A percentile compares a stretch with the other conserved stretches of the same genome.
These are phyloP conservation scores for Penicillium janthinellum DNA, from an alignment of 2,329 filamentous ascomycete genomes.

Conservation along the genomic window DNA sequence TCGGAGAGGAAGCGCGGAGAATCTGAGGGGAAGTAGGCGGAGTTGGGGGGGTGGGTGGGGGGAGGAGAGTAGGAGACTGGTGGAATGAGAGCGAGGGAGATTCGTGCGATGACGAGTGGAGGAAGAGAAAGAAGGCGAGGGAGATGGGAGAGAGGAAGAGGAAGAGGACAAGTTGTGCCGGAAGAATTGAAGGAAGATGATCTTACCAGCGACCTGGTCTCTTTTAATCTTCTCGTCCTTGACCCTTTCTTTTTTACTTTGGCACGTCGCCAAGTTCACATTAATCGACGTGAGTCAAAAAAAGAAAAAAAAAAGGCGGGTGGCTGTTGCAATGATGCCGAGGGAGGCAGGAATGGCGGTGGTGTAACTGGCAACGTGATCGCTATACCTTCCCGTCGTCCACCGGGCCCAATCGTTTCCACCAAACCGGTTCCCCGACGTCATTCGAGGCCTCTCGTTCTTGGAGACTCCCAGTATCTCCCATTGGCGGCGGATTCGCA, in stretches of 20 bases:
- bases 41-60: neutral
- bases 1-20: neutral
- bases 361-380: conserved; percentile 7
- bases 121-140: neutral
- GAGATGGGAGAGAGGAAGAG: neutral
- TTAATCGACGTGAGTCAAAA: neutral
- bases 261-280: neutral
- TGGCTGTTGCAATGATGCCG: neutral
- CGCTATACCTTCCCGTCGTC: conserved; percentile 24
- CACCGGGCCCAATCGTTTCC: neutral
- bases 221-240: neutral
- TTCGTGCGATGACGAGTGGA: neutral
- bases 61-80: neutral
- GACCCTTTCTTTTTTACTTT: neutral
- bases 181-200: conserved; percentile 4
- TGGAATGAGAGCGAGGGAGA: neutral
- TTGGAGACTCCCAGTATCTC: too few relatives aligned
- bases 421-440: conserved; percentile 16
- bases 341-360: conserved; percentile 17
- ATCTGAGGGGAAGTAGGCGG: neutral
- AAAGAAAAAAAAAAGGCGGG: neutral
- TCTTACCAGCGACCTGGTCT: neutral
- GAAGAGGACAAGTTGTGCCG: neutral
- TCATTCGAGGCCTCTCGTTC: conserved; percentile 18
- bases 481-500: conserved; percentile 27